Evolutionary conservation across 1,284 basidiomycete genomes (phyloP).

Genomic region (Ustilago trichophora): DNA sequence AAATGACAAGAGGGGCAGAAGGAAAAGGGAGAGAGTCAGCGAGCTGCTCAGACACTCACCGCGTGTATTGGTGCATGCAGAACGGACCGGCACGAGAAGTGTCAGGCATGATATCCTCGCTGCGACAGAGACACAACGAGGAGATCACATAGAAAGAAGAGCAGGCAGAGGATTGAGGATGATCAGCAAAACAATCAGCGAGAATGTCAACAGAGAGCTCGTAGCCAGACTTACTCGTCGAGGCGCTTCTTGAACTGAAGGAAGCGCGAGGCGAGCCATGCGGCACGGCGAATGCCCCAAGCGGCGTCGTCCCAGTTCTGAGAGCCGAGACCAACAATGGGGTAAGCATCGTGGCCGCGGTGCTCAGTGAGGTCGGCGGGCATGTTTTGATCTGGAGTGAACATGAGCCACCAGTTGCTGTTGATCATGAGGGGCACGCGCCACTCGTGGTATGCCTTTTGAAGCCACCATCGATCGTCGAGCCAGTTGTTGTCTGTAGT

Average conservation of each 20-base stretch:
- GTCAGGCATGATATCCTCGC: slow-evolving; percentile 71
- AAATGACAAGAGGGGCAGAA: slow-evolving; percentile 15
- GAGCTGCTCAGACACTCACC: slow-evolving; percentile 66
- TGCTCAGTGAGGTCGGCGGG: slow-evolving; percentile 62
- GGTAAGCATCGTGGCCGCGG: slow-evolving; percentile 60
- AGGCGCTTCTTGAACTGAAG: slow-evolving; percentile 81
- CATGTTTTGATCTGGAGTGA: slow-evolving; percentile 71
- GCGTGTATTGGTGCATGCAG: slow-evolving; percentile 72
- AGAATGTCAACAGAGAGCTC: not conserved
- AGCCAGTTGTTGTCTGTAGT: slow-evolving; percentile 92
- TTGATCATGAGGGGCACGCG: slow-evolving; percentile 86
- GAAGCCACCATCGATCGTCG: slow-evolving; percentile 91
- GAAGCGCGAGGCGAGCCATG: slow-evolving; percentile 81
- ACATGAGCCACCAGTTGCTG: slow-evolving; percentile 98
- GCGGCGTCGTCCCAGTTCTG: slow-evolving; percentile 65
- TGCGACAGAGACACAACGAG: slow-evolving; percentile 31
- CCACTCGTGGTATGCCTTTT: slow-evolving; percentile 89
- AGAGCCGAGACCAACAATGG: slow-evolving; percentile 32
- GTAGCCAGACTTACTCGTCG: slow-evolving; percentile 69
- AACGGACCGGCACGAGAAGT: slow-evolving; percentile 71
- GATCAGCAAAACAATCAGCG: slow-evolving; percentile 4
- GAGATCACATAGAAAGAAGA: not conserved
- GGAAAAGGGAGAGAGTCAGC: slow-evolving; percentile 21
- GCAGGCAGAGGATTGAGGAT: not conserved
- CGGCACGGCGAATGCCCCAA: slow-evolving; percentile 87